Base-by-base conservation (phyloP, 331 rosid species). In the Telfairia occidentalis region DNA sequence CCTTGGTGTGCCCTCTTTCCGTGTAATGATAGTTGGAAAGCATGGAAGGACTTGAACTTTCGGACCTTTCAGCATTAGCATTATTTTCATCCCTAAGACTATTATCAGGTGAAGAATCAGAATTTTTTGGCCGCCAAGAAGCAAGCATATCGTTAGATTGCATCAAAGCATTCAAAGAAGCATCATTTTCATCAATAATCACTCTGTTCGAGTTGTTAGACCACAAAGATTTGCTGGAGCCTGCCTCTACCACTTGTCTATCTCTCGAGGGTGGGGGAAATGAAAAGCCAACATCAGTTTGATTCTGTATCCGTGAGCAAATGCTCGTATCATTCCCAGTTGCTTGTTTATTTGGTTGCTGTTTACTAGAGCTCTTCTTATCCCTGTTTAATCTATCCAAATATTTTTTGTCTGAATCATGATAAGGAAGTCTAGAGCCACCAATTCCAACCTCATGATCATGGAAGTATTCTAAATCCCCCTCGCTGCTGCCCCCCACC, bases 401-500 rank as follows among this genome's bases (percentile, higher is more conserved):
- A 81, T 83, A 83, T 76, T 80, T 85, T 86, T 73, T 87, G 49
- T 84, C 86, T 13, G 81, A 78, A 70, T 83, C 90, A 58, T 76
- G 88, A 75, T 81, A 87, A 81, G 85, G 54, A 82, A 81, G 82
- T 83, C 77, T 85, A 69, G 86, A 79, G 71, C 90, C 87, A 79
- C 86, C 81, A 63, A 84, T 72, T 75, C 85, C 83, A 75, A 82
- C 85, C 81, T 88, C 96, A 52, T 63, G 90, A 45, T 89, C 99
- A 74, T 74, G 83, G 80, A 85, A 83, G 79, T 84, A 86, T 71
- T 92, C 97, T 54, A 90, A 76, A 82, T 88, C 92, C 78, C 96
- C 97, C 85, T 90, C 96, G 32, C 96, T 86, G 48, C 93, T 88
- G 78, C 92, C 94, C 77, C 92, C 91, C 79, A 91, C 79, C 79